A percentile compares a stretch with the other conserved stretches of the same genome.
Conservation (phyloP, 176 grass and related monocot species). For the Ananas comosus region DNA sequence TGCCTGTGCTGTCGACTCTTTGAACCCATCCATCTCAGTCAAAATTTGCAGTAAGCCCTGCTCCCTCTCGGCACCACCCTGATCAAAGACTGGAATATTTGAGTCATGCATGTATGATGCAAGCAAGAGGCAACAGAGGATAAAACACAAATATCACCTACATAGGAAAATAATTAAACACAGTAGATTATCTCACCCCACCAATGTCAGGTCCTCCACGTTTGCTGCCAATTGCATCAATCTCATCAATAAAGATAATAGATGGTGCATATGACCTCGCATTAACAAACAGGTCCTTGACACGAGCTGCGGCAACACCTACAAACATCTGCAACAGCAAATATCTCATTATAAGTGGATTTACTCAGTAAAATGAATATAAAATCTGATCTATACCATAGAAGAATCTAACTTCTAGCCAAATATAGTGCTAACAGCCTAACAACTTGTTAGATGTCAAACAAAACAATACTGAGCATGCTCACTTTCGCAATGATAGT, state of each 20-base stretch:
- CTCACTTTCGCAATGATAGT: background rate
- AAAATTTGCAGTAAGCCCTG: constrained; percentile 35
- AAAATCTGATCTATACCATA: background rate
- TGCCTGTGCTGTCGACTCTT: constrained; percentile 27
- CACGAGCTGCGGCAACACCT: constrained; percentile 26
- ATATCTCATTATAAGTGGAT: constrained; percentile 5
- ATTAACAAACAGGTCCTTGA: constrained; percentile 26
- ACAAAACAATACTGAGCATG: too few species aligned
- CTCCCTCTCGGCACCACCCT: constrained; percentile 38
- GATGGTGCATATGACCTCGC: constrained; percentile 27
- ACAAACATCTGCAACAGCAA: constrained; percentile 23
- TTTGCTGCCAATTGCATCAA: constrained; percentile 29
- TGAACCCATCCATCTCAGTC: constrained; percentile 38
- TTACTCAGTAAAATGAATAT: background rate
- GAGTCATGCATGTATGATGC: background rate
- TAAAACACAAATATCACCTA: background rate
- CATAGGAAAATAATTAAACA: background rate
- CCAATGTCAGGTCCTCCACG: constrained; percentile 28
- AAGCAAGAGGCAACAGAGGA: background rate
- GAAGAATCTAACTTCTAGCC: too few species aligned
- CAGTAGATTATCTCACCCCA: constrained; percentile 13
- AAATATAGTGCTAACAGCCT: too few species aligned
- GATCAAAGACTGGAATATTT: background rate
- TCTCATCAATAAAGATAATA: constrained; percentile 30
- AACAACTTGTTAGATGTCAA: too few species aligned